Evolutionary conservation across 495 filamentous ascomycete species (phyloP).

Genomic region (Tuber brumale): DNA sequence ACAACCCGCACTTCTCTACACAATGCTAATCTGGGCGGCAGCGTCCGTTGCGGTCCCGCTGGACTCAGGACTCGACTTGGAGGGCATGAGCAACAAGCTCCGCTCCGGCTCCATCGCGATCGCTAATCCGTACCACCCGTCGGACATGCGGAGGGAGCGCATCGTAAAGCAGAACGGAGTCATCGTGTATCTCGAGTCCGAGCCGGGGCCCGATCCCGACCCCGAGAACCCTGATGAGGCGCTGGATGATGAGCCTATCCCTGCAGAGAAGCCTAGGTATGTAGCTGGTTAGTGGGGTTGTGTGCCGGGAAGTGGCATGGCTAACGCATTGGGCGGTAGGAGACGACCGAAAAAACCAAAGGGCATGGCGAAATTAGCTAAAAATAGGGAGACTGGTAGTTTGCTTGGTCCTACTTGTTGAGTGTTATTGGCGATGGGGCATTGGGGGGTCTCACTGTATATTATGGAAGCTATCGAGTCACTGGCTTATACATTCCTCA

Average conservation of each 20-base stretch:
- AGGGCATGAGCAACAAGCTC: conserved; percentile 32
- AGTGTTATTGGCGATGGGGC: neutral
- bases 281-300: neutral
- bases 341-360: neutral
- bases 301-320: neutral
- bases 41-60: neutral
- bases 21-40: neutral
- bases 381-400: neutral
- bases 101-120: conserved; percentile 34
- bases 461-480: neutral
- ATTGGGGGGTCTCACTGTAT: neutral
- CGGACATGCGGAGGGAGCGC: conserved; percentile 21
- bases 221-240: neutral
- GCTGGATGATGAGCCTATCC: neutral
- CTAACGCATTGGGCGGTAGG: neutral
- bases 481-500: neutral
- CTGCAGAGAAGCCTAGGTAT: neutral
- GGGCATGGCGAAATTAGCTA: neutral
- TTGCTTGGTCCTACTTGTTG: neutral
- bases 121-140: conserved; percentile 27
- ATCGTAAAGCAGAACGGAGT: conserved; percentile 19
- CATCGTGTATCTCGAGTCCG: neutral
- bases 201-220: neutral
- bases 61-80: conserved; percentile 17
- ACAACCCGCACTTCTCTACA: neutral